These are phyloP conservation scores for Lophium mytilinum DNA, from an alignment of 495 filamentous ascomycete genomes.

Conservation along the genomic window DNA sequence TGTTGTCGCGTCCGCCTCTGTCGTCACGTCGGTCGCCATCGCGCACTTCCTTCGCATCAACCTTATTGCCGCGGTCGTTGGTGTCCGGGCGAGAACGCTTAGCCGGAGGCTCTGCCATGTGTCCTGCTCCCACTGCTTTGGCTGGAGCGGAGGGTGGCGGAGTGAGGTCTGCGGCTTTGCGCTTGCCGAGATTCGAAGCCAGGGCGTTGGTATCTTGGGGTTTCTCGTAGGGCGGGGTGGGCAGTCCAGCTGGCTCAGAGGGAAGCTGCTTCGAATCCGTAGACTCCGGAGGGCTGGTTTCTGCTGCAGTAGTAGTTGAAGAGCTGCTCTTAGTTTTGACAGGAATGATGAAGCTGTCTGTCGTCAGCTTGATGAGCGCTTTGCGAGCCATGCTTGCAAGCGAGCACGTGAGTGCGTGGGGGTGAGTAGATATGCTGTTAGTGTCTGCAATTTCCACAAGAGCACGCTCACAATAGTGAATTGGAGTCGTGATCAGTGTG, in stretches of 20 bases:
- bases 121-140: not conserved
- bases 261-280: not conserved
- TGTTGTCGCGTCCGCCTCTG: slow-evolving; percentile 1
- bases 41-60: not conserved
- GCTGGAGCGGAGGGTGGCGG: not conserved
- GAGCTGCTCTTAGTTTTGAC: not conserved
- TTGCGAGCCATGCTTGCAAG: not conserved
- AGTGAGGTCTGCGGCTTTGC: not conserved
- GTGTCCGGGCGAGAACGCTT: slow-evolving; percentile 41
- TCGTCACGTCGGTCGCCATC: slow-evolving; percentile 1
- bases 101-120: slow-evolving; percentile 46
- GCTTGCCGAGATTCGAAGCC: not conserved
- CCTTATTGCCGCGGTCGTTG: no score
- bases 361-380: not conserved
- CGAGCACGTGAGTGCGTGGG: no score
- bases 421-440: no score
- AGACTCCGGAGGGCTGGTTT: not conserved
- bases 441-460: no score
- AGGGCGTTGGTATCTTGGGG: not conserved
- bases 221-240: not conserved
- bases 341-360: not conserved
- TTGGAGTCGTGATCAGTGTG: no score
- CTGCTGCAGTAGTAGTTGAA: not conserved
- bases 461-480: no score
- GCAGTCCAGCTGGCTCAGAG: not conserved